Conservation (phyloP, 2,329 filamentous ascomycete species). For the Fragosphaeria purpurea region DNA sequence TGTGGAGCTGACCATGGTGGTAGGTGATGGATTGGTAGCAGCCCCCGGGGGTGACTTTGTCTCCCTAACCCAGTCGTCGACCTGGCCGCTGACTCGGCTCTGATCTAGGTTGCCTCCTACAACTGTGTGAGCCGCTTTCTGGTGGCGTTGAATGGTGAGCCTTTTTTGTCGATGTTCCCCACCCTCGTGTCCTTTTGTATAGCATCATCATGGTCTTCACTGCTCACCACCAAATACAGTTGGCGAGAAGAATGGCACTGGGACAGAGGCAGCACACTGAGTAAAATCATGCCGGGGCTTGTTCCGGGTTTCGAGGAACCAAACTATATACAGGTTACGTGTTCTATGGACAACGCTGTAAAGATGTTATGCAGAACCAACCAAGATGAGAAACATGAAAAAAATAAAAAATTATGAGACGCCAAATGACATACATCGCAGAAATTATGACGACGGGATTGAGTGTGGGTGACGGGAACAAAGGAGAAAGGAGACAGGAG, state of each 20-base stretch:
- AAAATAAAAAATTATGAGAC: not conserved
- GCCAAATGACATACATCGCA: not conserved
- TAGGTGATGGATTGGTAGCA: constrained; percentile 24
- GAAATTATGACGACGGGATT: not conserved
- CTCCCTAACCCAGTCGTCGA: too few relatives aligned
- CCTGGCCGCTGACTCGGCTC: not conserved
- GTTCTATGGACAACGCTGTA: too few relatives aligned
- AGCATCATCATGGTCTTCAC: constrained; percentile 15
- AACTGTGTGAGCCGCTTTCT: constrained; percentile 80
- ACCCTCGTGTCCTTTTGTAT: too few relatives aligned
- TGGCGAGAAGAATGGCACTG: constrained; percentile 45
- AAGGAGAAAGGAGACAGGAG: not conserved
- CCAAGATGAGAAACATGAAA: not conserved
- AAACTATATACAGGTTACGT: too few relatives aligned
- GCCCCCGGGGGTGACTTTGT: too few relatives aligned
- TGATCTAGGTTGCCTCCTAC: constrained; percentile 49
- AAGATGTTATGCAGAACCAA: too few relatives aligned
- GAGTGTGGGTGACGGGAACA: too few relatives aligned
- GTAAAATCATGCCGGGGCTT: not conserved
- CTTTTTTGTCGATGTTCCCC: too few relatives aligned
- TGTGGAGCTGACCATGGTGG: constrained; percentile 71
- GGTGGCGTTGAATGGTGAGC: constrained; percentile 67
- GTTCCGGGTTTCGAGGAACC: too few relatives aligned
- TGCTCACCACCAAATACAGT: constrained; percentile 36
- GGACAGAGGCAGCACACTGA: constrained; percentile 27